Percentiles rank a stretch among this genome's conserved stretches.
Conservation (phyloP, 352 stramenopile genomes). For the Saprolegnia parasitica region DNA sequence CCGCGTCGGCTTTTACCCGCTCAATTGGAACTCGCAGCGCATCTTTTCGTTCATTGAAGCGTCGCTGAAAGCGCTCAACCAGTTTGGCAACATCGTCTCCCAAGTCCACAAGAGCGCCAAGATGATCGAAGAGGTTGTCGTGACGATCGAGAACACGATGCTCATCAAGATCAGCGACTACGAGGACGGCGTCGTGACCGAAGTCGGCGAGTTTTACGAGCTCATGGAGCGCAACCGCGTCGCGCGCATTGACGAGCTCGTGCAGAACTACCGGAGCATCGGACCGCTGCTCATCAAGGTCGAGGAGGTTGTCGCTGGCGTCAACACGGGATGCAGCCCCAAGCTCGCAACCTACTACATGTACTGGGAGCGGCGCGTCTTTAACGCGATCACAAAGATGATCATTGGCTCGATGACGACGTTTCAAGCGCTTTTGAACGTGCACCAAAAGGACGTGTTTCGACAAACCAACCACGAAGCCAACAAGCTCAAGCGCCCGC, state of each 20-base stretch:
- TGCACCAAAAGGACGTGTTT: constrained; percentile 77
- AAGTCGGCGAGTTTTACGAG: constrained; percentile 93
- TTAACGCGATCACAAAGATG: constrained; percentile 96
- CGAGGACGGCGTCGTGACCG: constrained; percentile 79
- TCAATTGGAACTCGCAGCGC: constrained; percentile 97
- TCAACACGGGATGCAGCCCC: constrained; percentile 87
- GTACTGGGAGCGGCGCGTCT: constrained; percentile 96
- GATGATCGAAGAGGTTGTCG: constrained; percentile 94
- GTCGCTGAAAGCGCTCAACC: constrained; percentile 88
- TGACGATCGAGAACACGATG: constrained; percentile 86
- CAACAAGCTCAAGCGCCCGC: constrained; percentile 73
- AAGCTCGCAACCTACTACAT: constrained; percentile 94
- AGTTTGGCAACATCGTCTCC: constrained; percentile 90
- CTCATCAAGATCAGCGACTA: constrained; percentile 92
- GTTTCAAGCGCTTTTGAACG: constrained; percentile 89
- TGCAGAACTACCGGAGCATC: constrained; percentile 92
- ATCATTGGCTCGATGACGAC: constrained; percentile 93
- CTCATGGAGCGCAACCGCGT: constrained; percentile 89
- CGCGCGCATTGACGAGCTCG: constrained; percentile 87
- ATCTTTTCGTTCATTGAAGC: constrained; percentile 94
- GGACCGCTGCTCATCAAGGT: constrained; percentile 93
- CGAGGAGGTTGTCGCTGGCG: constrained; percentile 92
- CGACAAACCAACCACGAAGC: constrained; percentile 39
- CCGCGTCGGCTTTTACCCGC: constrained; percentile 87
- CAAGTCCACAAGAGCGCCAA: constrained; percentile 94